Percentiles rank a stretch among this genome's conserved stretches.
Conservation (phyloP, 805 yeast genomes). For the Vanderwaltozyma yarrowii region DNA sequence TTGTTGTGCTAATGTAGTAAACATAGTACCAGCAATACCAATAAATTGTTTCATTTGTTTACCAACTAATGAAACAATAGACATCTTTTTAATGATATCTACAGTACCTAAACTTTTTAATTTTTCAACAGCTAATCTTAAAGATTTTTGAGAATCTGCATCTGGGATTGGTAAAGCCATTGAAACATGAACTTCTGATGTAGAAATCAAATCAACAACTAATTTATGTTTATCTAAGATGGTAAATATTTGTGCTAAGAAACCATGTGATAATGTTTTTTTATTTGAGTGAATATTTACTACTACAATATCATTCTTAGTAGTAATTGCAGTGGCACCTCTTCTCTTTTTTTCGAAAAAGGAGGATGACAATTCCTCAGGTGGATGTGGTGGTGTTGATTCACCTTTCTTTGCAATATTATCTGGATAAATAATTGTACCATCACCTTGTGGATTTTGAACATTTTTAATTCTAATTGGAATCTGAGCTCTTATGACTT, state of each 20-base stretch:
- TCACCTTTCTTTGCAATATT: slow-evolving; percentile 78
- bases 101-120: slow-evolving; percentile 75
- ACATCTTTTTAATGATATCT: slow-evolving; percentile 77
- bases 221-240: slow-evolving; percentile 73
- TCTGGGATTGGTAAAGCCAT: slow-evolving; percentile 85
- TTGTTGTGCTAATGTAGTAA: slow-evolving; percentile 85
- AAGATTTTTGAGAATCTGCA: slow-evolving; percentile 46
- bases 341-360: slow-evolving; percentile 40
- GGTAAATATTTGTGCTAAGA: slow-evolving; percentile 81
- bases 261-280: slow-evolving; percentile 88
- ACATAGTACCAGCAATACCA: slow-evolving; percentile 97
- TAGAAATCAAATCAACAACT: slow-evolving; percentile 91
- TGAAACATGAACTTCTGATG: slow-evolving; percentile 96
- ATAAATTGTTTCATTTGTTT: slow-evolving; percentile 94
- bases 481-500: slow-evolving; percentile 88
- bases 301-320: slow-evolving; percentile 86
- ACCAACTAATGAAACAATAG: slow-evolving; percentile 91
- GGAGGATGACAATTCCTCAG: slow-evolving; percentile 48
- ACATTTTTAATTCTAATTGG: slow-evolving; percentile 97
- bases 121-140: slow-evolving; percentile 68
- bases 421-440: slow-evolving; percentile 92
- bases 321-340: slow-evolving; percentile 92
- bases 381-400: slow-evolving; percentile 91
- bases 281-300: slow-evolving; percentile 90
- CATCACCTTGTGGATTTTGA: slow-evolving; percentile 83